phyloP scores from a whole-genome alignment of 2,329 filamentous ascomycete species.

The Eurotiales sp. region DNA sequence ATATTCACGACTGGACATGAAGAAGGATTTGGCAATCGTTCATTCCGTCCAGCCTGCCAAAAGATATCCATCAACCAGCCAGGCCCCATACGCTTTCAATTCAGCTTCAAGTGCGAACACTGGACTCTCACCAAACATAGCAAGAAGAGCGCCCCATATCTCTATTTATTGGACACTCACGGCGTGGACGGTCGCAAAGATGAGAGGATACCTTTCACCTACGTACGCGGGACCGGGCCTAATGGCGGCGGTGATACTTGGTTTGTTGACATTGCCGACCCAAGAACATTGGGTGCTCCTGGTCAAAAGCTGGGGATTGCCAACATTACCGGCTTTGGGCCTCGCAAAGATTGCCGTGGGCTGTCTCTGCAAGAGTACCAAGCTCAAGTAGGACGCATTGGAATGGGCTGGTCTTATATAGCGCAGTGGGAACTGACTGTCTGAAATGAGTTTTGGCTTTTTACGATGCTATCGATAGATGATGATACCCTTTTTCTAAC shows the following conservation, averaged over 20 bases:
- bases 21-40: slow-evolving; percentile 51
- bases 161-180: slow-evolving; percentile 66
- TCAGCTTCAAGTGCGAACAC: slow-evolving; percentile 74
- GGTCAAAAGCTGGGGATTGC: slow-evolving; percentile 66
- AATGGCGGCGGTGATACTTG: slow-evolving; percentile 71
- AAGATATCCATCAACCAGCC: slow-evolving; percentile 59
- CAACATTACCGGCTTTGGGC: slow-evolving; percentile 55
- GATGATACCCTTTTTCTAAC: slow-evolving; percentile 9
- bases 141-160: slow-evolving; percentile 61
- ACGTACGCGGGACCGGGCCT: slow-evolving; percentile 33
- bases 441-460: slow-evolving; percentile 3
- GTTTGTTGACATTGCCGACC: slow-evolving; percentile 69
- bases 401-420: slow-evolving; percentile 50
- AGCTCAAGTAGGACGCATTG: slow-evolving; percentile 44
- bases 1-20: slow-evolving; percentile 47
- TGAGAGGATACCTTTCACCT: slow-evolving; percentile 65
- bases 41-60: slow-evolving; percentile 59
- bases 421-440: slow-evolving; percentile 53
- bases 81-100: slow-evolving; percentile 69
- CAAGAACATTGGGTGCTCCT: slow-evolving; percentile 61
- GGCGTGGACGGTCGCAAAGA: slow-evolving; percentile 64
- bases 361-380: slow-evolving; percentile 48
- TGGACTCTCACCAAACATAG: slow-evolving; percentile 67
- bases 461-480: not conserved
- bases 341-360: slow-evolving; percentile 50